Evolutionary conservation across 2,329 filamentous ascomycete genomes (phyloP), one percentile per base, ranked within the genome.

Genomic region (Arthrinium phaeospermum): DNA sequence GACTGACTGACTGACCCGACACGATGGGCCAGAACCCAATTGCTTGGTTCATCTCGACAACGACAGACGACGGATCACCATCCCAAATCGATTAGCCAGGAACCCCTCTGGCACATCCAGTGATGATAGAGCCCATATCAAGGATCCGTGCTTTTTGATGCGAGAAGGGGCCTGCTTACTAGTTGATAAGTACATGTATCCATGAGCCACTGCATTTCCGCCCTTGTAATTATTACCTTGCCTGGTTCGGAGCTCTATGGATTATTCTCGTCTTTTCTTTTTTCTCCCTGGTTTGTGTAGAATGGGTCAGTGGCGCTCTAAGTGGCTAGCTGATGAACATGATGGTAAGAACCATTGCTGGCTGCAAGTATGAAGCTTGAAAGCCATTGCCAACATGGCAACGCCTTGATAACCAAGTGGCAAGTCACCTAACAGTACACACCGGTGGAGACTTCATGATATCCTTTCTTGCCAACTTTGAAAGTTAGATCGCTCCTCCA

Each of bases 401-500:
- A 34, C 27, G 1, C 16, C 30, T n/a, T 34, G n/a, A 19, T n/a
- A 64, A 4, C 5, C 57, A 13, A 64, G 22, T 19, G 6, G 3
- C 6, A 64, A 7, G 46, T 70, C 68, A 70, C 10, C 72, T 71
- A 19, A 70, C 68, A 3, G 85, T 86, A 86, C 6, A 86, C 81
- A 0, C 85, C 85, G 2, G 83, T 85, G 12, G 80, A 79, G 0
- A 80, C 79, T 24, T 79, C 80, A 72, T 87, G 85, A 73, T 87
- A 87, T 1, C 85, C 85, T 75, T 79, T 83, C 77, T 80, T 84
- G 0, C 85, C 85, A 3, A 87, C 83, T 72, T 73, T 76, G 0
- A 73, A 71, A 0, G 81, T 81, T 75, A 87, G 71, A 68, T 82
- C 79, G 71, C 85, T 86, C 75, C 77, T 76, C 81, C 81, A 82